Conservation (phyloP, 1,284 basidiomycete species). For the Ganoderma leucocontextum region DNA sequence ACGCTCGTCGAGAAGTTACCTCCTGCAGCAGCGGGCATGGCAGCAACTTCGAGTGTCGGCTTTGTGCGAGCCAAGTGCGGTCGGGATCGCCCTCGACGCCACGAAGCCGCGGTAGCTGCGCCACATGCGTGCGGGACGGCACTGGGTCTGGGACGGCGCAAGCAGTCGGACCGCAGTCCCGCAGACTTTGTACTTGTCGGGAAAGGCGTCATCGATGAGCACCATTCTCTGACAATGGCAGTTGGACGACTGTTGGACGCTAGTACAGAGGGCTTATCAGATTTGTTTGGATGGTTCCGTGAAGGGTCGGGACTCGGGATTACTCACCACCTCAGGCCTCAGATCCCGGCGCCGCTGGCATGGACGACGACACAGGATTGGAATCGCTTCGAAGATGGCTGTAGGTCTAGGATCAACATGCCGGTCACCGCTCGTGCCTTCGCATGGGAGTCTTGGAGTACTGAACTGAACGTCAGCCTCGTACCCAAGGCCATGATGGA, state of each 20-base stretch:
- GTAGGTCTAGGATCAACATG: not conserved
- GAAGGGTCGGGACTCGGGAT: not conserved
- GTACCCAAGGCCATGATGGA: not conserved
- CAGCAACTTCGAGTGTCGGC: not conserved
- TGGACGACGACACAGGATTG: not conserved
- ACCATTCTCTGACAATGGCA: conserved; percentile 2
- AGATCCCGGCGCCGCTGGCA: no score
- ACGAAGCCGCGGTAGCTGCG: conserved; percentile 5
- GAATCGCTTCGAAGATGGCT: not conserved
- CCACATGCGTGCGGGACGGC: not conserved
- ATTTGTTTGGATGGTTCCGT: conserved; percentile 6
- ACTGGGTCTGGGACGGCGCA: not conserved
- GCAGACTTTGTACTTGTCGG: not conserved
- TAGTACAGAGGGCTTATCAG: not conserved
- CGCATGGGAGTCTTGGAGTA: not conserved
- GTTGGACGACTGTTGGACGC: not conserved
- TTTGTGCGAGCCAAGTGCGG: not conserved
- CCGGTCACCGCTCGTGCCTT: not conserved
- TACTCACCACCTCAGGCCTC: not conserved
- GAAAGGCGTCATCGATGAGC: conserved; percentile 5
- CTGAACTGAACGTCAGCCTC: not conserved
- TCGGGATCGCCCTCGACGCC: not conserved
- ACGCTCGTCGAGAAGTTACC: not conserved
- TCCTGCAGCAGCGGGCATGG: not conserved
- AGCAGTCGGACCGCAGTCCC: conserved; percentile 10